These are phyloP conservation scores for Phycomyces nitens DNA, from an alignment of 192 early-diverging fungal genomes.

Conservation along the genomic window DNA sequence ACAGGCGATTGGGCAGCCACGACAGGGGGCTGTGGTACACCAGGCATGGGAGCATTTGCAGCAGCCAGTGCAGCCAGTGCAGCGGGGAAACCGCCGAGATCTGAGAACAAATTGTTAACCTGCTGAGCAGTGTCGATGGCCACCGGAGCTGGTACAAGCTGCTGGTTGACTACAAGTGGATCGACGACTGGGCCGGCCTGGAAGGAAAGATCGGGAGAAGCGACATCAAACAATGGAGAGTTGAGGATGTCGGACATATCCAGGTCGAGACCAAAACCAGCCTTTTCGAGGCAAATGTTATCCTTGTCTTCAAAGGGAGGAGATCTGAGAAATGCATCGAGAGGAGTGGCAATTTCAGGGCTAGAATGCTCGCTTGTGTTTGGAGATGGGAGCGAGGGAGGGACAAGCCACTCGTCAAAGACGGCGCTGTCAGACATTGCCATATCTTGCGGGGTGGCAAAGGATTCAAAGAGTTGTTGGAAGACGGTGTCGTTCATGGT, in stretches of 20 bases:
- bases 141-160: background rate
- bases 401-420: slow-evolving; percentile 47
- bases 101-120: slow-evolving; percentile 8
- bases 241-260: slow-evolving; percentile 28
- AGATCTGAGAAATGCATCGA: slow-evolving; percentile 30
- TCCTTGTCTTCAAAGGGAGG: slow-evolving; percentile 19
- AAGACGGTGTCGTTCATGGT: slow-evolving; percentile 19
- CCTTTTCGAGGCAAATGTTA: background rate
- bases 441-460: slow-evolving; percentile 12
- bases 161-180: background rate
- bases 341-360: slow-evolving; percentile 32
- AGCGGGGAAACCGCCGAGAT: slow-evolving; percentile 13
- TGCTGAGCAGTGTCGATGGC: background rate
- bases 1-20: slow-evolving; percentile 10
- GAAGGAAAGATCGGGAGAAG: background rate
- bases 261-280: slow-evolving; percentile 4
- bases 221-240: slow-evolving; percentile 10
- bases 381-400: slow-evolving; percentile 30
- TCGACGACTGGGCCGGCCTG: background rate
- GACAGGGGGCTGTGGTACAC: background rate
- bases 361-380: slow-evolving; percentile 26
- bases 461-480: slow-evolving; percentile 30
- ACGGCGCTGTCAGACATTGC: slow-evolving; percentile 12
- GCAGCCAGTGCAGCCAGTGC: slow-evolving; percentile 17
- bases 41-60: background rate